These are phyloP conservation scores for Ramaria sp. DNA, from an alignment of 768 basidiomycete species.

Conservation along the genomic window DNA sequence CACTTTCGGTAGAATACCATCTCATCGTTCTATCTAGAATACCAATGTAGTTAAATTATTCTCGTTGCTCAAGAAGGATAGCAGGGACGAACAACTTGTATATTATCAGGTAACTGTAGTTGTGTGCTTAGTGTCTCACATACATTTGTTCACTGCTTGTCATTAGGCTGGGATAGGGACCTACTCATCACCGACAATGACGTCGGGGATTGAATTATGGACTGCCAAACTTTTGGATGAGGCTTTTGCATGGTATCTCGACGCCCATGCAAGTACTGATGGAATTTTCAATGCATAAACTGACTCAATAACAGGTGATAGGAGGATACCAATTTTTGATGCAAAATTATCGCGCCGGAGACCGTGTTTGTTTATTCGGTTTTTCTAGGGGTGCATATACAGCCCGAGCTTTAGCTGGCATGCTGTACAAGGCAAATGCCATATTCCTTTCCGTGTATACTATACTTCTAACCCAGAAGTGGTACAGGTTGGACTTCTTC, in stretches of 20 bases:
- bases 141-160: background rate
- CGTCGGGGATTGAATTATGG: constrained; percentile 49
- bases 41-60: constrained; percentile 67
- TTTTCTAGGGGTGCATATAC: constrained; percentile 69
- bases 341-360: constrained; percentile 64
- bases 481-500: constrained; percentile 56
- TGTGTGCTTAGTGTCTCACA: background rate
- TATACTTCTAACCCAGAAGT: background rate
- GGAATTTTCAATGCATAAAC: background rate
- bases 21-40: constrained; percentile 26
- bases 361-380: constrained; percentile 66
- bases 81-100: constrained; percentile 39
- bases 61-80: constrained; percentile 51
- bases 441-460: background rate
- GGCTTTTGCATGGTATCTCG: constrained; percentile 66
- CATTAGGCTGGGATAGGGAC: constrained; percentile 35
- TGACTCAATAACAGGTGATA: constrained; percentile 24
- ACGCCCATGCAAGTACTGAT: constrained; percentile 34
- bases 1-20: background rate
- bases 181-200: constrained; percentile 52
- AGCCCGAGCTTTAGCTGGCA: constrained; percentile 62
- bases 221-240: constrained; percentile 51
- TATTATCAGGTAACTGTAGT: constrained; percentile 53
- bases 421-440: constrained; percentile 49
- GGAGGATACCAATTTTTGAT: constrained; percentile 71